Evolutionary conservation across 345 rosid species (phyloP), one percentile per base, ranked within the genome.

Genomic region (Turritis glabra): DNA sequence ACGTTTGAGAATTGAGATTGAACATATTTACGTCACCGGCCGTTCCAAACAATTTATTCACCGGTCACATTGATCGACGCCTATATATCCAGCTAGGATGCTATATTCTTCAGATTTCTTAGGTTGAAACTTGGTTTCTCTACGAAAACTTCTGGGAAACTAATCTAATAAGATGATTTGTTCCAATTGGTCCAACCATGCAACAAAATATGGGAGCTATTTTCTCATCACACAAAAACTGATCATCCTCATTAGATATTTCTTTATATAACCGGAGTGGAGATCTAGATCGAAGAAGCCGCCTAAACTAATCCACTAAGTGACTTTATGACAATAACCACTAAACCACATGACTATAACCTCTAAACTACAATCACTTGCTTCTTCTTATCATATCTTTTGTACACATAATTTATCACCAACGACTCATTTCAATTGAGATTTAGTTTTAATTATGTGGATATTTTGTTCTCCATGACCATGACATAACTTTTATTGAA

Each of bases 391-490:
- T 25, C 10, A 37, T 27, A 18, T 37, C 11, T 52, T 30, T 72
- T 13, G 13, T 40, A 19, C 52, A 18, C 74, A n/a, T 46, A 27
- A 2, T 33, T 32, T 33, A 33, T 32, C 21, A 48, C 32, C 41
- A 62, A 15, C 40, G 40, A 35, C 37, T 30, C 37, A 22, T 43
- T 43, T 30, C 11, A 55, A 21, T 33, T 73, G 57, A 46, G 29
- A 32, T 41, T 30, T 53, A 21, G 19, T 54, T 44, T 72, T 21
- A 51, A 51, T 51, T 19, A n/a, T 50, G 52, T 15, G 17, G 69
- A 72, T 51, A 38, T 54, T 62, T 54, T 64, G 41, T 64, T 64
- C 22, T 64, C 5, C 38, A n/a, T 64, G 64, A 73, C 55, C 43
- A 64, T 7, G 64, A 64, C 56, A 41, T n/a, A 30, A n/a, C 8